Evolutionary conservation across 148 eudicot species (phyloP).

Genomic region (Rhododendron mucronatum): DNA sequence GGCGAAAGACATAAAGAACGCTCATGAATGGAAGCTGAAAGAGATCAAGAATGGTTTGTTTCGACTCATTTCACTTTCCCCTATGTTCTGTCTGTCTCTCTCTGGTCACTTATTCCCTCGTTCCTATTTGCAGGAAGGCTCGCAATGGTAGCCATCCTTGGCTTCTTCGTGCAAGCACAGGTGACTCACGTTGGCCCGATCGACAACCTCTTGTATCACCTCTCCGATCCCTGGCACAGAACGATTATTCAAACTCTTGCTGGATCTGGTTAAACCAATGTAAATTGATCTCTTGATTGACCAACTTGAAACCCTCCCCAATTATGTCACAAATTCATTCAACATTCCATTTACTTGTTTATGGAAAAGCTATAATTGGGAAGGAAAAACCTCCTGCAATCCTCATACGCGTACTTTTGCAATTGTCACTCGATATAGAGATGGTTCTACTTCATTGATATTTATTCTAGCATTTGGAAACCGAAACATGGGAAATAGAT

Average conservation of each 20-base stretch:
- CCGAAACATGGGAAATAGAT: not conserved
- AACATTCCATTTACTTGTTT: not conserved
- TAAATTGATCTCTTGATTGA: not conserved
- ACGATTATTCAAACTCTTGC: slow-evolving; percentile 65
- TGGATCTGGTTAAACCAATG: slow-evolving; percentile 25
- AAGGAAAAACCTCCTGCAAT: not conserved
- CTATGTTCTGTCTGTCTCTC: not conserved
- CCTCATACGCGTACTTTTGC: not conserved
- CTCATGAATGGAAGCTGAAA: slow-evolving; percentile 83
- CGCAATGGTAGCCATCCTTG: slow-evolving; percentile 93
- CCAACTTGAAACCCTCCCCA: not conserved
- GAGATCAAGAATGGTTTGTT: slow-evolving; percentile 82
- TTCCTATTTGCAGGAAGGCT: slow-evolving; percentile 40
- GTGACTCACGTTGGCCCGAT: slow-evolving; percentile 79
- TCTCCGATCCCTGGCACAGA: slow-evolving; percentile 85
- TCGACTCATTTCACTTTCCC: not conserved
- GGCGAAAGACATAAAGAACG: slow-evolving; percentile 69
- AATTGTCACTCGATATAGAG: not conserved
- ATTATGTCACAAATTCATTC: not conserved
- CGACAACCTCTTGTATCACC: slow-evolving; percentile 70
- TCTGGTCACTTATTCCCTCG: not conserved
- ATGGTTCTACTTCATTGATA: not conserved
- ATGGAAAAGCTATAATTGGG: not conserved
- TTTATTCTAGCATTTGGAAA: not conserved
- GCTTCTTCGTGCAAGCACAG: slow-evolving; percentile 74